Evolutionary conservation across 352 stramenopile species (phyloP), one percentile per base, ranked within the genome.

Genomic region (Phytopythium mirpurense): DNA sequence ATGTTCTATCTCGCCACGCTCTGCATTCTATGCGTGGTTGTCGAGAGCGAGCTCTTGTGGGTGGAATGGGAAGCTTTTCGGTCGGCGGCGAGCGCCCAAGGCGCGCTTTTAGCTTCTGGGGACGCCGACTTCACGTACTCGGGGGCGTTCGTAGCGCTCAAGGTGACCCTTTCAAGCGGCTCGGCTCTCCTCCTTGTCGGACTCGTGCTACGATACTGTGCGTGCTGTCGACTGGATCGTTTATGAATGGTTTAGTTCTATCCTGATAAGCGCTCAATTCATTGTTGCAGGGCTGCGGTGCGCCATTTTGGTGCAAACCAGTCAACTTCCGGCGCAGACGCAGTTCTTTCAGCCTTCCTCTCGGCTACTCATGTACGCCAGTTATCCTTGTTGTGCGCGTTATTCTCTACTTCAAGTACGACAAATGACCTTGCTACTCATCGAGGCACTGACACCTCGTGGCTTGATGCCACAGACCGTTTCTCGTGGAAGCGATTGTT

Each of bases 21-120:
- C 12, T 61, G 59, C 43, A 69, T 83, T 19, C 12, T 65, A 29
- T 68, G 61, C 44, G 75, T 62, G n/a, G 64, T 66, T 54, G 51
- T 77, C 27, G 75, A 86, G 51, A 79, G 75, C 42, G 75, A 86
- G 45, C 47, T 79, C 15, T 57, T 83, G 19, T 80, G 75, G 60
- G 53, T 49, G n/a, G 61, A 76, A 34, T 23, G 72, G 47, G 60
- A 65, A 11, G 37, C 54, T 7, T 46, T 63, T 23, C 32, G 60
- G 34, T 29, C 62, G 12, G 47, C 62, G 15, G n/a, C 43, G 10
- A 7, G 18, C 18, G 16, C 57, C 18, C 23, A 12, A 21, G 21
- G 32, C 11, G 4, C 41, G 10, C 9, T 5, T 15, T 46, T 12
- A 1, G 24, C 11, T 9, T 43, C 37, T n/a, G 11, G 19, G 2